Conservation (phyloP, 768 basidiomycete species). For the Lentinula guzmanii region DNA sequence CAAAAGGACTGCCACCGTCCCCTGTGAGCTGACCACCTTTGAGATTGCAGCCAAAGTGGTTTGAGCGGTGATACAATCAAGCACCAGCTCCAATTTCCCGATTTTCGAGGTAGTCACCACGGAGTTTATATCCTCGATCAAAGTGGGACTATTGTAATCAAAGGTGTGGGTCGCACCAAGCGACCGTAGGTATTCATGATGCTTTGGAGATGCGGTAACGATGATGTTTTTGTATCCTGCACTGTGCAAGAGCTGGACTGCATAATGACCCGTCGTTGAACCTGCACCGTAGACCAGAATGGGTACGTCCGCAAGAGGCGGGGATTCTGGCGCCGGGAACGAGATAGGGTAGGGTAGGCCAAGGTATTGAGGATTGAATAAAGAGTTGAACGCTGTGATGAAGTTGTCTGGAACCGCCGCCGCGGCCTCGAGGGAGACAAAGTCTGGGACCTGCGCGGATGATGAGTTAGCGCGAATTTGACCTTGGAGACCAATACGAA, state of each 20-base stretch:
- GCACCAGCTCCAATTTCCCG: slow-evolving; percentile 24
- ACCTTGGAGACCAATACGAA: slow-evolving; percentile 3
- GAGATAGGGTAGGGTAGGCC: slow-evolving; percentile 26
- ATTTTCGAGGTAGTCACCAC: slow-evolving; percentile 18
- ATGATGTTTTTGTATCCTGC: slow-evolving; percentile 38
- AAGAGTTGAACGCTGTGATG: slow-evolving; percentile 31
- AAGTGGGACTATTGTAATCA: slow-evolving; percentile 32
- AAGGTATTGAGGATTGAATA: slow-evolving; percentile 28
- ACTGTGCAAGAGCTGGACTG: slow-evolving; percentile 30
- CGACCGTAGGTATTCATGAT: slow-evolving; percentile 30
- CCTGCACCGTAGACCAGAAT: slow-evolving; percentile 43
- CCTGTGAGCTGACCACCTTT: slow-evolving; percentile 29
- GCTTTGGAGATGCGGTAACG: slow-evolving; percentile 26
- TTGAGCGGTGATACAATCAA: slow-evolving; percentile 34
- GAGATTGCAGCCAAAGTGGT: slow-evolving; percentile 29
- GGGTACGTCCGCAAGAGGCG: slow-evolving; percentile 23
- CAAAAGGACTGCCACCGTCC: slow-evolving; percentile 35
- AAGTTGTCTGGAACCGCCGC: slow-evolving; percentile 37
- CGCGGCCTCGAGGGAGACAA: slow-evolving; percentile 28
- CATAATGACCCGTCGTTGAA: slow-evolving; percentile 31
- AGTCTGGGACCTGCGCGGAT: slow-evolving; percentile 32
- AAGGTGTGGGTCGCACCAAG: slow-evolving; percentile 34
- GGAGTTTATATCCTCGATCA: slow-evolving; percentile 25
- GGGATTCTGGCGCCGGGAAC: slow-evolving; percentile 22
- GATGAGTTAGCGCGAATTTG: background rate